Percentiles rank a stretch among this genome's conserved stretches.
Evolutionary conservation across 139 green algal species (phyloP).

Genomic region (Chloropicon primus): DNA sequence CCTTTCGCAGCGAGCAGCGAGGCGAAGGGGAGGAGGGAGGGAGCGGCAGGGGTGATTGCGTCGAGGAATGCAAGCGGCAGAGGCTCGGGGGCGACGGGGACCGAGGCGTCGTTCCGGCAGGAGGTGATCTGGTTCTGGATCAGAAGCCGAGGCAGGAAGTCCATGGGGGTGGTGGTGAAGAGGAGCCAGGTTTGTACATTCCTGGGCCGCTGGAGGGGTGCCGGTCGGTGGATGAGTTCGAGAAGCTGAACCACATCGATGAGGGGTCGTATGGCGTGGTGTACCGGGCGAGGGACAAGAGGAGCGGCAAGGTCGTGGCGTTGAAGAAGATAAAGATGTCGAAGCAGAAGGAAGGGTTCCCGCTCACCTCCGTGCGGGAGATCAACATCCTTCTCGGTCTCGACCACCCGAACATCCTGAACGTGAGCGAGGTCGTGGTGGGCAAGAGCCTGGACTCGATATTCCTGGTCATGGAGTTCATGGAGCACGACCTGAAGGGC

Average conservation of each 20-base stretch:
- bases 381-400: conserved; percentile 93
- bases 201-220: conserved; percentile 49
- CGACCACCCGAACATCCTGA: conserved; percentile 87
- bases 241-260: conserved; percentile 61
- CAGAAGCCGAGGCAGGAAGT: too few relatives aligned
- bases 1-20: not conserved
- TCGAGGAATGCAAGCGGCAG: too few relatives aligned
- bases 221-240: conserved; percentile 68
- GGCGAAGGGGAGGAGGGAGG: not conserved
- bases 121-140: too few relatives aligned
- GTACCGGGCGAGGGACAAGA: conserved; percentile 42
- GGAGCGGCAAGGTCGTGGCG: conserved; percentile 59
- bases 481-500: conserved; percentile 87
- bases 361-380: conserved; percentile 84
- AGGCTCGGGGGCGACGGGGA: not conserved
- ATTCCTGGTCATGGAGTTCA: conserved; percentile 98
- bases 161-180: not conserved
- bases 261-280: conserved; percentile 89
- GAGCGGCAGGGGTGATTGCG: too few relatives aligned
- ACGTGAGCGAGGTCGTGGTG: conserved; percentile 80
- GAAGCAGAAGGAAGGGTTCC: conserved; percentile 84
- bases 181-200: not conserved
- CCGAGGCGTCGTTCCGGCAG: too few relatives aligned
- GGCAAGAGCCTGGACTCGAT: conserved; percentile 26
- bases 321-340: conserved; percentile 96